These are phyloP conservation scores for Fusarium albidum DNA, from an alignment of 2,329 filamentous ascomycete genomes.

Conservation along the genomic window DNA sequence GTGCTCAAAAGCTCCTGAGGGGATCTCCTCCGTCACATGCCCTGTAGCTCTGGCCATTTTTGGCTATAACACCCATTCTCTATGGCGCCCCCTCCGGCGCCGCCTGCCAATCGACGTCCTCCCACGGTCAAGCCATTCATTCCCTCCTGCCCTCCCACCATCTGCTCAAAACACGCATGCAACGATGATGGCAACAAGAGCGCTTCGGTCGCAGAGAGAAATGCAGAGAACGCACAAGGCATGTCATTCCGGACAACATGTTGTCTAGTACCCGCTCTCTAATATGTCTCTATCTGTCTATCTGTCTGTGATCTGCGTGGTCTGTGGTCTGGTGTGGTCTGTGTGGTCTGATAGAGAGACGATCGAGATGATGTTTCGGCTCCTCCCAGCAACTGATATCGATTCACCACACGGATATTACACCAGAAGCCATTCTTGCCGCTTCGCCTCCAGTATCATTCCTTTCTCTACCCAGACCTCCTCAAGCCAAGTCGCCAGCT, in stretches of 20 bases:
- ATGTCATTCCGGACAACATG: neutral
- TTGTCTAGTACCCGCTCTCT: too few species aligned
- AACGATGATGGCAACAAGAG: slow-evolving; percentile 11
- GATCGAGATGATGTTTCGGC: neutral
- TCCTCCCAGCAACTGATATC: neutral
- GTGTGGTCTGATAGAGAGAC: neutral
- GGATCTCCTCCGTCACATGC: slow-evolving; percentile 24
- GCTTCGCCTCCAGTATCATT: slow-evolving; percentile 53
- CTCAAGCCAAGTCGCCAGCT: slow-evolving; percentile 61
- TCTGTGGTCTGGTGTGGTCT: too few species aligned
- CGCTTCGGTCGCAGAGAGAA: neutral
- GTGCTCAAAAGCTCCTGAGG: slow-evolving; percentile 11
- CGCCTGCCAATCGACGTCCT: slow-evolving; percentile 18
- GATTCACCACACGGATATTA: neutral
- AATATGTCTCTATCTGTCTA: too few species aligned
- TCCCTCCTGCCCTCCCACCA: slow-evolving; percentile 17
- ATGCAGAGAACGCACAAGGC: too few species aligned
- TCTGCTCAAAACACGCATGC: slow-evolving; percentile 2
- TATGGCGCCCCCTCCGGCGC: slow-evolving; percentile 12
- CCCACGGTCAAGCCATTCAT: slow-evolving; percentile 10
- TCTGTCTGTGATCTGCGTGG: neutral
- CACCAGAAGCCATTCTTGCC: slow-evolving; percentile 25
- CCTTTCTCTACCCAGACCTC: slow-evolving; percentile 62
- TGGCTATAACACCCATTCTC: slow-evolving; percentile 16
- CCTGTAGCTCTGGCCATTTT: slow-evolving; percentile 13